phyloP scores from a whole-genome alignment of 176 grass and related monocot species.

The Eragrostis curvula region DNA sequence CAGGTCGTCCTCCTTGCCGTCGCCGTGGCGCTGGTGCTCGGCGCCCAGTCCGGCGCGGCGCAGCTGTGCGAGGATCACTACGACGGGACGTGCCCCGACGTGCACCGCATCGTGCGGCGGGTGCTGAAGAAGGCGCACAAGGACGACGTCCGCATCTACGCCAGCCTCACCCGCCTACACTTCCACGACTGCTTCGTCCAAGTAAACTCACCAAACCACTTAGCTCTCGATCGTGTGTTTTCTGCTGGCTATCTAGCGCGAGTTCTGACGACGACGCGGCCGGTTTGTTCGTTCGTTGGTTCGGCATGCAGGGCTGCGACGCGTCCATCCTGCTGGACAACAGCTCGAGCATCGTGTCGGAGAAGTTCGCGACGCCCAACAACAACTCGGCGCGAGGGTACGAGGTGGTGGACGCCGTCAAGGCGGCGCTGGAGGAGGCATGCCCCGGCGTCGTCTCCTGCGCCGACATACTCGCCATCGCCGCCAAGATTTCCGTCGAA shows the following conservation, averaged over 20 bases:
- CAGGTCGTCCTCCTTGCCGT: conserved; percentile 20
- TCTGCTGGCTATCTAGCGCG: too few species aligned
- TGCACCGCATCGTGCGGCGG: conserved; percentile 49
- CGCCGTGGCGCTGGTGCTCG: conserved; percentile 16
- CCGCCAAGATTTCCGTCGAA: conserved; percentile 72
- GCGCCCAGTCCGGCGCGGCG: conserved; percentile 31
- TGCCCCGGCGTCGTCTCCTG: conserved; percentile 90
- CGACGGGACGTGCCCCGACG: conserved; percentile 58
- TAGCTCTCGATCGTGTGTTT: not conserved
- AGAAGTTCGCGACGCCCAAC: conserved; percentile 80
- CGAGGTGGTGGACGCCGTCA: conserved; percentile 73
- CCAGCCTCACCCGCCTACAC: conserved; percentile 82
- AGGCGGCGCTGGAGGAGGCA: conserved; percentile 62
- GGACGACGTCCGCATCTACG: conserved; percentile 72
- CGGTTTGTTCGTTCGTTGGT: not conserved
- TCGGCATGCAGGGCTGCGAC: conserved; percentile 68
- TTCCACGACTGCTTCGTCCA: conserved; percentile 97
- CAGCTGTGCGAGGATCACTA: conserved; percentile 59
- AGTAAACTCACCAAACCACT: conserved; percentile 22
- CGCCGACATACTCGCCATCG: conserved; percentile 85
- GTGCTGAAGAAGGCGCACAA: conserved; percentile 59
- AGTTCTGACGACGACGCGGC: not conserved
- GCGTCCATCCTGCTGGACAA: conserved; percentile 83
- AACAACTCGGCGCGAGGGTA: conserved; percentile 76
- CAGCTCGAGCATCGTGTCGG: conserved; percentile 63